Evolutionary conservation across 176 grass and related monocot species (phyloP).

Genomic region (Guadua angustifolia): DNA sequence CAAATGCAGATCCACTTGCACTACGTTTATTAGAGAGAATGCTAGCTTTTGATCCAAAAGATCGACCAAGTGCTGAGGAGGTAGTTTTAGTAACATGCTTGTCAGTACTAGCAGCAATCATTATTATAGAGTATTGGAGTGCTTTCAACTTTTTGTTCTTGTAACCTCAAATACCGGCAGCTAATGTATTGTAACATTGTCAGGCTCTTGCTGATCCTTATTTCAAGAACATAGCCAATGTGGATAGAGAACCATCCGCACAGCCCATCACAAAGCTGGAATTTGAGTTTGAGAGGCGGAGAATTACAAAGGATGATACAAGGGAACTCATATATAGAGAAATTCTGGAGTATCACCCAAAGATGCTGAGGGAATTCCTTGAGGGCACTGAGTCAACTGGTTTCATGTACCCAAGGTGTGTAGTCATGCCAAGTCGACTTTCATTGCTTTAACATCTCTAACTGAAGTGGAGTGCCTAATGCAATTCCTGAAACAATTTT

Average conservation of each 20-base stretch:
- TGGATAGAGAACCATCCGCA: constrained; percentile 89
- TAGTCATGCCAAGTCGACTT: constrained; percentile 26
- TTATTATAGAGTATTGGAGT: not conserved
- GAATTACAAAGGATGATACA: constrained; percentile 92
- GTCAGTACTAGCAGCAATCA: not conserved
- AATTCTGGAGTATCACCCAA: constrained; percentile 95
- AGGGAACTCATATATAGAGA: constrained; percentile 97
- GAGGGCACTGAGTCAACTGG: constrained; percentile 73
- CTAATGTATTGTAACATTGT: constrained; percentile 46
- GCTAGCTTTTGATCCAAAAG: constrained; percentile 95
- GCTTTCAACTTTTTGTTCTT: constrained; percentile 18
- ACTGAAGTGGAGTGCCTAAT: constrained; percentile 11
- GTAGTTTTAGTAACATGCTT: constrained; percentile 41
- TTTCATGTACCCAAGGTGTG: constrained; percentile 97
- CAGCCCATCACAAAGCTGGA: constrained; percentile 87
- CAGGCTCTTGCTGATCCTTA: constrained; percentile 97
- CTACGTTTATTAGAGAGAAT: constrained; percentile 77
- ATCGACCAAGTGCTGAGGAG: constrained; percentile 90
- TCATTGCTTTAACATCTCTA: not conserved
- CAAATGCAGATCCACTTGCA: constrained; percentile 74
- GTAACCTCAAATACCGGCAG: constrained; percentile 23
- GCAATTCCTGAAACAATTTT: not conserved
- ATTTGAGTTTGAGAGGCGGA: constrained; percentile 92
- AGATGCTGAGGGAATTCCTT: constrained; percentile 86
- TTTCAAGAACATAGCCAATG: constrained; percentile 89